Base-by-base conservation (phyloP, 78 protist genomes). In the Cavenderia fasciculata region DNA sequence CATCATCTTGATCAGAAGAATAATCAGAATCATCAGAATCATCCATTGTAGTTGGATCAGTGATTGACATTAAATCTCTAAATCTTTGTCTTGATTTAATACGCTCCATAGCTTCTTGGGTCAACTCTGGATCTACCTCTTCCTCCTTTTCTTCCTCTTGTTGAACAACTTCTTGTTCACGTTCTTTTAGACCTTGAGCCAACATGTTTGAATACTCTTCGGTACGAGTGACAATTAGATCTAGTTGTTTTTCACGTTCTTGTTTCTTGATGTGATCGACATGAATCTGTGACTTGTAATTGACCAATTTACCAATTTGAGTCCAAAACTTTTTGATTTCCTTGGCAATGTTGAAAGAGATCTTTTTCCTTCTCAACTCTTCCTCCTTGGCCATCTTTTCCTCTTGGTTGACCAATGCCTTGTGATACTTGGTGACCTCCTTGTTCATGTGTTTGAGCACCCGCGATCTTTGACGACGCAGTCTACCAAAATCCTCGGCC, bases 201-300 rank as follows among this genome's bases (percentile, higher is more conserved):
- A 96, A 23, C 56, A 71, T 12, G n/a, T 7, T 1, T 14, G 96
- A 71, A 21, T 36, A 89, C 4, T 59, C 16, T 43, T 78, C 95
- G 33, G 97, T 94, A 61, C 95, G 82, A 0, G 72, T 95, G 11
- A 96, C 97, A 0, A 96, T 74, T 23, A 47, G 41, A 38, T 96
- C 97, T 25, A 96, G 86, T 19, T 96, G 96, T 52, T 82, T 8
- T 52, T 85, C 74, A 29, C 85, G 71, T 43, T 56, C 85, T n/a
- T 36, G 21, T n/a, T 29, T 61, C 38, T 59, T 40, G 43, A 31
- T 7, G 19, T 40, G 44, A 8, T 89, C 85, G 14, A 33, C 44
- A 21, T n/a, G 82, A 7, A 59, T 46, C 25, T 68, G 38, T 38
- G 43, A 82, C 73, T 78, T 85, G 74, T 65, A 89, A 31, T n/a